Evolutionary conservation across 441 rosid species (phyloP).

Genomic region (Euphorbia schlechtendalii): DNA sequence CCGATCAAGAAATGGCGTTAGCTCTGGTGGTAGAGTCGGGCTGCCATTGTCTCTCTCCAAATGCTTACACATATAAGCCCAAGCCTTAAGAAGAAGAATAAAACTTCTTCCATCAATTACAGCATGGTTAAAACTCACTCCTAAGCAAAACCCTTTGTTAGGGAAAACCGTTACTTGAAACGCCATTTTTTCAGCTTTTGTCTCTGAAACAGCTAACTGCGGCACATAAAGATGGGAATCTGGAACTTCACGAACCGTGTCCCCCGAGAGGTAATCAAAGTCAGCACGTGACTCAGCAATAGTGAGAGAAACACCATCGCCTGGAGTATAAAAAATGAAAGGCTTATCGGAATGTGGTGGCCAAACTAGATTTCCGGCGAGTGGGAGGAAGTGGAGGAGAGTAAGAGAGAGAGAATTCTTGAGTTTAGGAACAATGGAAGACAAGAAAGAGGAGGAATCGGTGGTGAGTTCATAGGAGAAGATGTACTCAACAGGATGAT

Average conservation of each 20-base stretch:
- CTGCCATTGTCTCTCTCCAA: background rate
- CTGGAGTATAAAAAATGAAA: background rate
- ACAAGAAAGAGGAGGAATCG: constrained; percentile 21
- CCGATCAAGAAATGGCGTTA: background rate
- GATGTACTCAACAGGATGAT: background rate
- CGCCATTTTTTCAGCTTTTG: constrained; percentile 4
- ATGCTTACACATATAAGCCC: constrained; percentile 15
- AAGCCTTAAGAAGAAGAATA: constrained; percentile 12
- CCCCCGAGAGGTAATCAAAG: constrained; percentile 6
- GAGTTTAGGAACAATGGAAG: constrained; percentile 16
- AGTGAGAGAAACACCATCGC: constrained; percentile 17
- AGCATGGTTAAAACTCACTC: constrained; percentile 7
- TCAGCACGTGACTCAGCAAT: constrained; percentile 16
- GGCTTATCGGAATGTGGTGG: background rate
- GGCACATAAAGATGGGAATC: constrained; percentile 13
- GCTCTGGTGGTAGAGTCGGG: background rate
- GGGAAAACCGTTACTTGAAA: constrained; percentile 16
- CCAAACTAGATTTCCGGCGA: constrained; percentile 20
- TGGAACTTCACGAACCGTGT: background rate
- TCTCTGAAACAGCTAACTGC: constrained; percentile 1
- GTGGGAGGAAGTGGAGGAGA: constrained; percentile 29
- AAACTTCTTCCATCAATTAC: constrained; percentile 10
- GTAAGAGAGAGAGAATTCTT: constrained; percentile 20
- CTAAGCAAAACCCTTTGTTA: constrained; percentile 9
- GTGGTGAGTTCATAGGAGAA: constrained; percentile 17